Evolutionary conservation across 192 early-diverging fungal genomes (phyloP).

Genomic region (Coemansia sp.): DNA sequence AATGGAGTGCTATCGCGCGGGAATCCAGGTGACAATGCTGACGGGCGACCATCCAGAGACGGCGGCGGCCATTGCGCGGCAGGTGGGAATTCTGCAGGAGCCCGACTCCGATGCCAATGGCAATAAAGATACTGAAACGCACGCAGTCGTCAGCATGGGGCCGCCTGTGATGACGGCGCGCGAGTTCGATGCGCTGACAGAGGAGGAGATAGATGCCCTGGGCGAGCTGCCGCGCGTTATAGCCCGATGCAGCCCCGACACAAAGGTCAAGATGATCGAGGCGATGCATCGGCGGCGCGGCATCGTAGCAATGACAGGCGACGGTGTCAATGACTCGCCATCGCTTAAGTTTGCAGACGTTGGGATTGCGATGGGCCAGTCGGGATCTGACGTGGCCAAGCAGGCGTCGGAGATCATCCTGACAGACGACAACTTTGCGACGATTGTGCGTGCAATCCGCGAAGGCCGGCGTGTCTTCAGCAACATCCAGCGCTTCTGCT

Average conservation of each 20-base stretch:
- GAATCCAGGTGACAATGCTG: constrained; percentile 94
- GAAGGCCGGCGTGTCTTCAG: constrained; percentile 80
- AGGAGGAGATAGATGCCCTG: constrained; percentile 78
- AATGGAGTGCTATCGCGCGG: constrained; percentile 81
- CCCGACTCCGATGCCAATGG: constrained; percentile 9
- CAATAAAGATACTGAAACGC: constrained; percentile 20
- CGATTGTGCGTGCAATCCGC: constrained; percentile 74
- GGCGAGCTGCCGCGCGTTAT: constrained; percentile 84
- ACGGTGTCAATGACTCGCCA: constrained; percentile 82
- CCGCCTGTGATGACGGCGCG: constrained; percentile 78
- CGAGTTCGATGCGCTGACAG: constrained; percentile 83
- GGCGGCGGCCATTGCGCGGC: constrained; percentile 87
- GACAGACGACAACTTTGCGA: constrained; percentile 80
- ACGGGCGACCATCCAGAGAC: constrained; percentile 94
- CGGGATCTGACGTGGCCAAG: constrained; percentile 75
- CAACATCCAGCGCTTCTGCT: constrained; percentile 75
- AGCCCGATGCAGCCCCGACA: constrained; percentile 92
- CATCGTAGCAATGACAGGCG: constrained; percentile 90
- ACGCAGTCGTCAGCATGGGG: constrained; percentile 33
- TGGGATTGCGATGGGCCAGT: constrained; percentile 71
- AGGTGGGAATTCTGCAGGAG: constrained; percentile 76
- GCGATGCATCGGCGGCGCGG: constrained; percentile 78
- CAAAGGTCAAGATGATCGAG: constrained; percentile 96
- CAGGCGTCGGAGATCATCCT: constrained; percentile 88
- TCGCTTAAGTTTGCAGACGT: constrained; percentile 77